Base-by-base conservation (phyloP, 2,329 filamentous ascomycete species). In the Apiospora kogelbergensis region DNA sequence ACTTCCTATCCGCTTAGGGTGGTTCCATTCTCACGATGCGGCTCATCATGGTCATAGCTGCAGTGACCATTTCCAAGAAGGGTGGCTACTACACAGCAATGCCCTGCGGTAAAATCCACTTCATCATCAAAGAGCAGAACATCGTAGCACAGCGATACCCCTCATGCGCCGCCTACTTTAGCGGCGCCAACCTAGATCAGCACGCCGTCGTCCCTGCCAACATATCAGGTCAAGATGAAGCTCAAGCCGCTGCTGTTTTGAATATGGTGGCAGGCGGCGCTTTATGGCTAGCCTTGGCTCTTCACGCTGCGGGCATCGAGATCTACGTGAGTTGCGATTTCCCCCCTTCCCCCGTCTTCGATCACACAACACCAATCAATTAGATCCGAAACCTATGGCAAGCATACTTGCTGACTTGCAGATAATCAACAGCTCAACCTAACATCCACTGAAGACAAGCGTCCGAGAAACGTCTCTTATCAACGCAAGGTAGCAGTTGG, bases 21-120 rank as follows among this genome's bases (percentile, higher is more conserved):
- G 82, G 82, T 2, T 78, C 79, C 3, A 86, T 89, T 70, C 82
- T 89, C 71, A 88, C 86, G 0, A 77, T 80, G 45, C 83, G 87
- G 13, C 69, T 88, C 33, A 81, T 88, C 33, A 77, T 85, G 44
- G 77, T 83, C 68, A 76, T 84, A 46, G 72, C 79, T 0, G 48
- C 33, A 2, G 20, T 26, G 2, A 26, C 26, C 22, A 67, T 67
- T 6, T 30, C 24, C 22, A 11, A 15, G 13, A 10, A 33, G 7
- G 46, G 66, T 15, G 66, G 26, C n/a, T 60, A 22, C 13, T 67
- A 60, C 46, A 20, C 41, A 13, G 20, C 76, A 57, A 72, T 74
- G 63, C 76, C 82, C 0, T 90, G 88, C 71, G 82, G 78, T 5
- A 82, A 87, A 73, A 80, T 89, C 48, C 79, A 79, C 4, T 83